Percentiles rank a stretch among this genome's conserved stretches.
phyloP scores from a whole-genome alignment of 2,329 filamentous ascomycete genomes.

The Diaporthe sp. region DNA sequence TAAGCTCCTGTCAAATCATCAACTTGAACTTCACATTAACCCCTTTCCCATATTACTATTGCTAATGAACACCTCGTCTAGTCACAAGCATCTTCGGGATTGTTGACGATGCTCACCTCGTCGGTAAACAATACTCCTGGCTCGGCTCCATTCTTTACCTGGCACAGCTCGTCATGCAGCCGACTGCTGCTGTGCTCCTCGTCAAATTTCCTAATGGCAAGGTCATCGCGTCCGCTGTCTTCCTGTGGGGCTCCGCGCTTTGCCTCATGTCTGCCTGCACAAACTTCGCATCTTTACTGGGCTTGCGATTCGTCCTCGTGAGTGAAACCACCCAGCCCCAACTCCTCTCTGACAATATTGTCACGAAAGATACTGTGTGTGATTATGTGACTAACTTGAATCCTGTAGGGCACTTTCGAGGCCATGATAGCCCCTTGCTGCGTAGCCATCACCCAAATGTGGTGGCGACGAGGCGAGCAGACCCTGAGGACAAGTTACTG shows the following conservation, averaged over 20 bases:
- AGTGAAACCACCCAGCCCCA: slow-evolving; percentile 28
- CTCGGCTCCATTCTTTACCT: slow-evolving; percentile 70
- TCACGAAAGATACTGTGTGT: background rate
- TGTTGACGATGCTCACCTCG: slow-evolving; percentile 56
- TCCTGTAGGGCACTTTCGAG: slow-evolving; percentile 47
- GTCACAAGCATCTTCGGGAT: slow-evolving; percentile 61
- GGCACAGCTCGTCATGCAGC: slow-evolving; percentile 69
- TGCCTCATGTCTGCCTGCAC: slow-evolving; percentile 62
- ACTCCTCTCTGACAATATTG: no score
- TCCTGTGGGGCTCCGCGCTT: slow-evolving; percentile 63
- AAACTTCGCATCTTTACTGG: slow-evolving; percentile 57
- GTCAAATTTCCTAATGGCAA: slow-evolving; percentile 66
- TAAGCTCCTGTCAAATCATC: no score
- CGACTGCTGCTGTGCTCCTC: slow-evolving; percentile 61
- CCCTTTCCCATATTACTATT: background rate
- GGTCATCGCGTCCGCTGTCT: slow-evolving; percentile 59
- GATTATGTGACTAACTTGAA: background rate
- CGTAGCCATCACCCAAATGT: slow-evolving; percentile 64
- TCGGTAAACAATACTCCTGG: slow-evolving; percentile 65
- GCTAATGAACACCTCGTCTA: slow-evolving; percentile 3
- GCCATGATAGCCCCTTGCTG: slow-evolving; percentile 62
- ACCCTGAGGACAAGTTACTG: slow-evolving; percentile 61
- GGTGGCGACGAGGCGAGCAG: slow-evolving; percentile 63
- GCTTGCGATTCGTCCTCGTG: slow-evolving; percentile 56
- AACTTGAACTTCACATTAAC: background rate